Conservation (phyloP, 2,329 filamentous ascomycete species). For the Sarocladium strictum region DNA sequence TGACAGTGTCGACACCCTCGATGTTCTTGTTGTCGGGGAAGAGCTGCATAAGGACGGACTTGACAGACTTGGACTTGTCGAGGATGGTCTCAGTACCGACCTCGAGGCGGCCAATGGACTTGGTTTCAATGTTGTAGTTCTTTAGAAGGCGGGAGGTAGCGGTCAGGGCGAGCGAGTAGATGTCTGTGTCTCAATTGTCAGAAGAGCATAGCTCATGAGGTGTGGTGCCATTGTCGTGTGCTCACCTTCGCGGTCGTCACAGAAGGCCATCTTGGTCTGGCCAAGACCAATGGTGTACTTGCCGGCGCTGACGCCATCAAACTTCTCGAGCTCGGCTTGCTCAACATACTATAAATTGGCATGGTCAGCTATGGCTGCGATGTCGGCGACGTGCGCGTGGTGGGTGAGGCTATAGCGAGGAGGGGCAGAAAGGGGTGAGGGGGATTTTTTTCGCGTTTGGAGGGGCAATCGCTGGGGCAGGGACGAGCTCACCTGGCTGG, state of each 20-base stretch:
- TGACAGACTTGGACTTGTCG: conserved; percentile 89
- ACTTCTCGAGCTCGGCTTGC: conserved; percentile 76
- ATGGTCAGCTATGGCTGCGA: conserved; percentile 19
- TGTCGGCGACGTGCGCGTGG: conserved; percentile 14
- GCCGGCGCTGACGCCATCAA: conserved; percentile 73
- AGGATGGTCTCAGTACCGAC: conserved; percentile 81
- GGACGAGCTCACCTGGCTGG: conserved; percentile 63
- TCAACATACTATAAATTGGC: conserved; percentile 65
- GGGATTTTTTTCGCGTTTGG: conserved; percentile 4
- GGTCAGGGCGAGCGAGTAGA: conserved; percentile 80
- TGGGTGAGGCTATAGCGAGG: background rate
- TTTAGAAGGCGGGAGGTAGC: conserved; percentile 70
- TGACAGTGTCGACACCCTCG: conserved; percentile 77
- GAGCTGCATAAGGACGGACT: conserved; percentile 82
- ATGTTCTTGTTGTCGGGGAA: conserved; percentile 80
- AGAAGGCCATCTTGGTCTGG: conserved; percentile 90
- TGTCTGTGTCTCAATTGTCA: conserved; percentile 47
- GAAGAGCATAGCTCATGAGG: conserved; percentile 7
- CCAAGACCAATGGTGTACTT: conserved; percentile 91
- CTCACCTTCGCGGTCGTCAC: conserved; percentile 80
- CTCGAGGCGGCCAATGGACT: conserved; percentile 73
- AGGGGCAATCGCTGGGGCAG: conserved; percentile 8
- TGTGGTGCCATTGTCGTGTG: conserved; percentile 16
- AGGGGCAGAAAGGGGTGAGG: background rate
- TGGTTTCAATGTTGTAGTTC: conserved; percentile 78